phyloP scores from a whole-genome alignment of 2,329 filamentous ascomycete genomes.

The Colletotrichum sp. region DNA sequence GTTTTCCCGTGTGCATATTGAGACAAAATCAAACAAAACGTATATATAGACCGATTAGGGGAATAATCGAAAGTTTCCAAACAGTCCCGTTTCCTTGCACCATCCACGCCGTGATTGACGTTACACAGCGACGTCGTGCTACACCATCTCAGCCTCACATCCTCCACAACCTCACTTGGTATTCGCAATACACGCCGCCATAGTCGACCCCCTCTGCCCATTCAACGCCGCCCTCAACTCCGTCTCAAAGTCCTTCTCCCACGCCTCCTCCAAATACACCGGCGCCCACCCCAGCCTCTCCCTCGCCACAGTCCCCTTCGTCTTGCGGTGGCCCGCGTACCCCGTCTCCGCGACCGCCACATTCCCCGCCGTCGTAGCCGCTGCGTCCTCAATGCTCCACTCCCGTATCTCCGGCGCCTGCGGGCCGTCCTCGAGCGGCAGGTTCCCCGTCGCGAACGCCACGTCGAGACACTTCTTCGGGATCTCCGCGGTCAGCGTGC shows the following conservation, averaged over 20 bases:
- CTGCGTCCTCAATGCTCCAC: conserved; percentile 11
- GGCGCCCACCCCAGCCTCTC: not conserved
- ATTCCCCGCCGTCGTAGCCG: conserved; percentile 12
- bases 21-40: not conserved
- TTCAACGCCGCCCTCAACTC: conserved; percentile 8
- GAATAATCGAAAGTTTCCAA: not conserved
- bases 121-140: not conserved
- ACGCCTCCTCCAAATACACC: not conserved
- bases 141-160: not conserved
- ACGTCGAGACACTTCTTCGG: conserved; percentile 11
- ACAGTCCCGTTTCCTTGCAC: too few relatives aligned
- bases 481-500: not conserved
- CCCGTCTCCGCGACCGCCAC: conserved; percentile 14
- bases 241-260: conserved; percentile 5
- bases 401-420: not conserved
- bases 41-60: not conserved
- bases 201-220: not conserved
- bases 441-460: conserved; percentile 18
- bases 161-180: not conserved
- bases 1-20: conserved; percentile 16
- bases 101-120: not conserved
- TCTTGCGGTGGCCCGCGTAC: not conserved
- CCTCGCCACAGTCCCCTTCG: not conserved
- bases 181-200: not conserved
- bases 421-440: conserved; percentile 7